phyloP scores from a whole-genome alignment of 306 rosid genomes.

The Medicago ruthenica region DNA sequence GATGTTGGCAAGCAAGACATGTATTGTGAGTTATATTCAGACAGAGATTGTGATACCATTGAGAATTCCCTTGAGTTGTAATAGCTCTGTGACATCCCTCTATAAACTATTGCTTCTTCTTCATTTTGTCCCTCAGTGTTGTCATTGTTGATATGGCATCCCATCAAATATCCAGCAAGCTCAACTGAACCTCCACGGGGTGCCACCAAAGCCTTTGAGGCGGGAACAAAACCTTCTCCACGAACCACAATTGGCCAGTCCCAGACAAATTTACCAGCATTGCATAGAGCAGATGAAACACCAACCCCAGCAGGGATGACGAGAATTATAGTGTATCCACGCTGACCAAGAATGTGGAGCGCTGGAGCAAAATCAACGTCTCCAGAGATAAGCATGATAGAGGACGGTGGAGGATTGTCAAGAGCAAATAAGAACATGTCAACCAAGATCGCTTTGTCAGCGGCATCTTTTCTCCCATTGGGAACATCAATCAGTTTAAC shows the following conservation, averaged over 20 bases:
- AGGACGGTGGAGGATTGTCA: slow-evolving; percentile 96
- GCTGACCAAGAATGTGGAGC: slow-evolving; percentile 95
- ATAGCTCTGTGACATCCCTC: slow-evolving; percentile 75
- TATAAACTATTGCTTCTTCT: slow-evolving; percentile 81
- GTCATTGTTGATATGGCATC: slow-evolving; percentile 71
- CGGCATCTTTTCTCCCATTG: slow-evolving; percentile 97
- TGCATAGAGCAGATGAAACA: slow-evolving; percentile 93
- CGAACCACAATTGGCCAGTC: slow-evolving; percentile 96
- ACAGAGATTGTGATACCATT: slow-evolving; percentile 64
- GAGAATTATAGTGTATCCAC: slow-evolving; percentile 89
- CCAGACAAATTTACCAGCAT: slow-evolving; percentile 98
- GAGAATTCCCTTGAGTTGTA: slow-evolving; percentile 71
- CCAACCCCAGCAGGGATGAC: slow-evolving; percentile 91
- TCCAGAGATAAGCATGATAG: slow-evolving; percentile 92
- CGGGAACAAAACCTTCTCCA: slow-evolving; percentile 87
- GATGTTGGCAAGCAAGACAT: slow-evolving; percentile 53
- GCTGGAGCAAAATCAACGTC: slow-evolving; percentile 97
- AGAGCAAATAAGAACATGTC: slow-evolving; percentile 99
- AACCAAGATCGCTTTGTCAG: slow-evolving; percentile 96
- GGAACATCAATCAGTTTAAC: slow-evolving; percentile 95
- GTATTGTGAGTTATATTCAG: slow-evolving; percentile 63
- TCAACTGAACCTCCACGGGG: slow-evolving; percentile 63
- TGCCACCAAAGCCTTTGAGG: slow-evolving; percentile 60
- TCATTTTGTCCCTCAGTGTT: slow-evolving; percentile 63
- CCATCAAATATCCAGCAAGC: slow-evolving; percentile 69